Evolutionary conservation across 2,329 filamentous ascomycete species (phyloP).

Genomic region (Epichloe bromicola): DNA sequence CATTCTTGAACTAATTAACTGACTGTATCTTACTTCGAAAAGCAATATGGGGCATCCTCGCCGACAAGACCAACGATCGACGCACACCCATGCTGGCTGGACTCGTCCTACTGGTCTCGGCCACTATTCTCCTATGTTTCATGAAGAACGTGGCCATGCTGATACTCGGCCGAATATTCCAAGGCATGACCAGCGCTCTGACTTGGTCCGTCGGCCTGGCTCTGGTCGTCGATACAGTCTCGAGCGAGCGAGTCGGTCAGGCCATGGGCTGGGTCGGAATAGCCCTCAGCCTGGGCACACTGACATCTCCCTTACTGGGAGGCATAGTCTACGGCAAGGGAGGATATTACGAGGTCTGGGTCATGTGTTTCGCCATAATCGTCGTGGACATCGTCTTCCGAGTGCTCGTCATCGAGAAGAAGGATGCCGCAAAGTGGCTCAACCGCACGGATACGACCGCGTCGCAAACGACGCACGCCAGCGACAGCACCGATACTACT

Average conservation of each 20-base stretch:
- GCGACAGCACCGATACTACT: not conserved
- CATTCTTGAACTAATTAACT: constrained; percentile 3
- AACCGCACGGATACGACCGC: not conserved
- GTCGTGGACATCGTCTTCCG: constrained; percentile 20
- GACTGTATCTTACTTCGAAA: not conserved
- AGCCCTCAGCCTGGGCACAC: constrained; percentile 19
- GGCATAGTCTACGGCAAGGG: constrained; percentile 20
- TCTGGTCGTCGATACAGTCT: constrained; percentile 22
- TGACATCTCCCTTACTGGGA: constrained; percentile 20
- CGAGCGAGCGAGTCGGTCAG: constrained; percentile 17
- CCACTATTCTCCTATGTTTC: constrained; percentile 20
- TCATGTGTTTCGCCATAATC: constrained; percentile 23
- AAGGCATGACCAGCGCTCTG: constrained; percentile 20
- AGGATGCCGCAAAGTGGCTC: constrained; percentile 17
- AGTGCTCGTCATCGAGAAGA: constrained; percentile 20
- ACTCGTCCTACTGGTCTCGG: constrained; percentile 16
- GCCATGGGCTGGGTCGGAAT: constrained; percentile 22
- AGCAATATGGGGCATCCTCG: constrained; percentile 24
- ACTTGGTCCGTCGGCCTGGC: constrained; percentile 25
- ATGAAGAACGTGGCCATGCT: constrained; percentile 19
- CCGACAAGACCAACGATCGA: constrained; percentile 20
- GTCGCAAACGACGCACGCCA: not conserved
- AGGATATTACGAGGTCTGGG: constrained; percentile 22
- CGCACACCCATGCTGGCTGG: constrained; percentile 21
- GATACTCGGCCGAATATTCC: constrained; percentile 19